Percentiles rank a stretch among this genome's conserved stretches.
Conservation (phyloP, 1,284 basidiomycete genomes). For the Malassezia nana region DNA sequence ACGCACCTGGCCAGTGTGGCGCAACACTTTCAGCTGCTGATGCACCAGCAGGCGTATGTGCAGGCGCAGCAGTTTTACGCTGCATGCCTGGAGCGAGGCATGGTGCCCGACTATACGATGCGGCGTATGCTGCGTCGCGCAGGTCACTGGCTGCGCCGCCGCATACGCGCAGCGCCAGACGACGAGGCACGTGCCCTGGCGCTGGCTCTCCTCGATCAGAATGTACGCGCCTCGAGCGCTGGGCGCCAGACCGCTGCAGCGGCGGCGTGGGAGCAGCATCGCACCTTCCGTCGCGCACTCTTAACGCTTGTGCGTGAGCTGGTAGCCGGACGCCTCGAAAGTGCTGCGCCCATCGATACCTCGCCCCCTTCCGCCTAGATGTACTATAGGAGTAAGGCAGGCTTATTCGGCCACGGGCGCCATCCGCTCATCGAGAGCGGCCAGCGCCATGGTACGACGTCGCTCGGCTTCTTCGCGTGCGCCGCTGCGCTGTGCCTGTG, state of each 20-base stretch:
- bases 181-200: background rate
- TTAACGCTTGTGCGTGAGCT: slow-evolving; percentile 6
- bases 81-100: slow-evolving; percentile 5
- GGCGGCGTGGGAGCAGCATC: background rate
- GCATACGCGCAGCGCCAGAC: background rate
- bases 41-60: slow-evolving; percentile 5
- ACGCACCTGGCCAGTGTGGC: background rate
- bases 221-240: background rate
- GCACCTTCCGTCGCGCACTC: slow-evolving; percentile 10
- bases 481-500: slow-evolving; percentile 48
- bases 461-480: slow-evolving; percentile 33
- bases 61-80: slow-evolving; percentile 13
- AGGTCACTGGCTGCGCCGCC: slow-evolving; percentile 7
- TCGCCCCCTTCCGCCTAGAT: background rate
- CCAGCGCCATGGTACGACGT: slow-evolving; percentile 76
- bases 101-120: slow-evolving; percentile 9
- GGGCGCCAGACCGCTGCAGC: background rate
- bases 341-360: background rate
- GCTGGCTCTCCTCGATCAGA: background rate
- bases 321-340: slow-evolving; percentile 7
- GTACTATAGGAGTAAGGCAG: background rate
- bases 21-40: slow-evolving; percentile 9
- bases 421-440: slow-evolving; percentile 84
- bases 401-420: slow-evolving; percentile 37
- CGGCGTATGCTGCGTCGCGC: slow-evolving; percentile 14